phyloP scores from a whole-genome alignment of 2,329 filamentous ascomycete species.

The Cordyceps fumosorosea region DNA sequence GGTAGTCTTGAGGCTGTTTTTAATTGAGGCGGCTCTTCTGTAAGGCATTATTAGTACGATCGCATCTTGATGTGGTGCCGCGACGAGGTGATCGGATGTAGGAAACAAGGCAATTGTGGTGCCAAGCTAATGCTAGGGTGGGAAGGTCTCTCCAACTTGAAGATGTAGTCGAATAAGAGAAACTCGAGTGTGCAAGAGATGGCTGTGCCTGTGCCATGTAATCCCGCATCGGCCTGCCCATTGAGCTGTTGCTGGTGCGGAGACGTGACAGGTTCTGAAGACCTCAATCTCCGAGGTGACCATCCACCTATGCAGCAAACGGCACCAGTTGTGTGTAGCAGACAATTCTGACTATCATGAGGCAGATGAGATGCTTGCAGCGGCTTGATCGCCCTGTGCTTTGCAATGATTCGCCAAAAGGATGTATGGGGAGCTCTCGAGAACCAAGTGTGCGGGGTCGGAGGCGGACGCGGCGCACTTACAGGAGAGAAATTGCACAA shows the following conservation, averaged over 20 bases:
- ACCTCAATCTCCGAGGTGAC: neutral
- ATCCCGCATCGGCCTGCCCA: constrained; percentile 4
- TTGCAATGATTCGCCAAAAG: neutral
- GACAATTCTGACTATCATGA: neutral
- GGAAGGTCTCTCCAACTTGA: neutral
- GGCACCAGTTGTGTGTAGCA: neutral
- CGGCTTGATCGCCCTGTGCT: neutral
- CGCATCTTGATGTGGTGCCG: neutral
- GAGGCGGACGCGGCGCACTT: neutral
- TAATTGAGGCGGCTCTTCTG: neutral
- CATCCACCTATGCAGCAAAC: neutral
- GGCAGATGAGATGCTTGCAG: neutral
- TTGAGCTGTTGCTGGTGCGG: neutral
- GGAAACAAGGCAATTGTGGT: neutral
- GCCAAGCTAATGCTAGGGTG: neutral
- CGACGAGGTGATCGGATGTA: neutral
- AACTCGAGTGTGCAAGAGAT: neutral
- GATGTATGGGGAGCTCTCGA: neutral
- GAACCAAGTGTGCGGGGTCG: constrained; percentile 2
- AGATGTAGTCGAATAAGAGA: neutral
- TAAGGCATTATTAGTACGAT: neutral
- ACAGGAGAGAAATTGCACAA: constrained; percentile 4
- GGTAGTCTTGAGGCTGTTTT: neutral
- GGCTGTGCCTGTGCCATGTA: neutral
- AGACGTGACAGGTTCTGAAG: neutral